Base-by-base conservation (phyloP, 2,329 filamentous ascomycete genomes). In the Epichloe sibirici region DNA sequence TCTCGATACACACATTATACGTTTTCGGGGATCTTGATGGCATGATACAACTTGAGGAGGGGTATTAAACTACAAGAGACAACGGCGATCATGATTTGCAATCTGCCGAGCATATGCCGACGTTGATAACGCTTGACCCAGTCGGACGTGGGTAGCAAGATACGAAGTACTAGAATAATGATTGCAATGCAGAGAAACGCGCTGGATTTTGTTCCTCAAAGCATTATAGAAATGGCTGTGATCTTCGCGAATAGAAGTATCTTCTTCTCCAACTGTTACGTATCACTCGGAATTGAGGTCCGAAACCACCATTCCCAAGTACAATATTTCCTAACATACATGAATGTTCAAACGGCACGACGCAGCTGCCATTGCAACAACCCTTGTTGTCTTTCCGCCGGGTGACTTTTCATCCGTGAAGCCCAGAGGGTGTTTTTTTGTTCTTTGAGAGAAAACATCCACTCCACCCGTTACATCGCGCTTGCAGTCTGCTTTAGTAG, bases 261-360 rank as follows among this genome's bases (percentile, higher is more conserved):
- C 15, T 45, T 15, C 45, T 15, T 25, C 38, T 49, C 49, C 54
- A 51, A 45, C 38, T 21, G 43, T 57, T 40, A 49, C 54, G 48
- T 53, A 53, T 54, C 51, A 49, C 53, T 56, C 53, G 49, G 53
- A 54, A 53, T 49, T 48, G 51, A 49, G 42, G 38, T 51, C 43
- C 45, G 43, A 49, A 31, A 34, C 8, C 31, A 7, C 28, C 15
- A 21, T 37, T 48, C 17, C 38, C 28, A 38, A 15, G 8, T 4
- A 31, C 28, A 31, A 31, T 31, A 3, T 11, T 31, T 31, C 8
- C 28, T 9, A 9, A 31, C 8, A 9, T 31, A 31, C 28, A 9
- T 31, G 3, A 9, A 31, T 31, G 8, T 31, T 31, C 28, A 31
- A 31, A 31, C 28, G 28, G 28, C 28, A 11, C 28, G 8, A 11